Evolutionary conservation across 257 asterid genomes (phyloP), one percentile per base, ranked within the genome.

Genomic region (Ilex aquifolium): DNA sequence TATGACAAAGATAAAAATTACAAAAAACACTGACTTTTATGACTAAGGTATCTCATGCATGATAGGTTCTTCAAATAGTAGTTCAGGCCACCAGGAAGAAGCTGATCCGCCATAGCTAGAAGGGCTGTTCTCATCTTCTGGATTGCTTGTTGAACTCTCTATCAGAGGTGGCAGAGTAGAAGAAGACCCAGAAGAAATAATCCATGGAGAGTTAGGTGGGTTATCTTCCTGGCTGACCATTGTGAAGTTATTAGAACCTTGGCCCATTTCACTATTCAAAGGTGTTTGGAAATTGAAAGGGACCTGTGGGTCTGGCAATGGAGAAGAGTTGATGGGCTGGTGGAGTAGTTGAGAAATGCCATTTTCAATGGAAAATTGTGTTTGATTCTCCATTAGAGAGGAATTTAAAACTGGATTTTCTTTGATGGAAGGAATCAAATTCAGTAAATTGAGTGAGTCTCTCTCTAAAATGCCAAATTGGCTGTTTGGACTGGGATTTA

Each of bases 41-140:
- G 16, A 12, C n/a, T 11, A 49, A 44, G 50, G 13, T 11, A 53
- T 53, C 57, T 17, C 57, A 53, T 53, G 29, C 57, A 53, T 53
- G 31, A 53, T 8, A 53, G 57, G 30, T 10, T 53, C 57, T 15
- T 53, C 57, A 21, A 53, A 53, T 7, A 53, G 57, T 4, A 53
- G 29, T 53, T 53, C 57, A 14, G 57, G 57, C 57, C 57, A 53
- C 10, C n/a, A 15, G 30, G 57, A 53, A 53, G 57, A 53, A 53
- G 57, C 57, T 53, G 31, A 8, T 53, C 57, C 57, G 5, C 15
- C 72, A 13, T 55, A 57, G 60, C 75, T 67, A 9, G 77, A 59
- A 56, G 68, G 49, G 56, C 75, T 67, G 68, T 76, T 72, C 5
- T 67, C 68, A 11, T 70, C 76, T 36, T 73, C 78, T 6, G 51